Conservation (phyloP, 192 early-diverging fungal genomes). For the Backusella tarrabulga region DNA sequence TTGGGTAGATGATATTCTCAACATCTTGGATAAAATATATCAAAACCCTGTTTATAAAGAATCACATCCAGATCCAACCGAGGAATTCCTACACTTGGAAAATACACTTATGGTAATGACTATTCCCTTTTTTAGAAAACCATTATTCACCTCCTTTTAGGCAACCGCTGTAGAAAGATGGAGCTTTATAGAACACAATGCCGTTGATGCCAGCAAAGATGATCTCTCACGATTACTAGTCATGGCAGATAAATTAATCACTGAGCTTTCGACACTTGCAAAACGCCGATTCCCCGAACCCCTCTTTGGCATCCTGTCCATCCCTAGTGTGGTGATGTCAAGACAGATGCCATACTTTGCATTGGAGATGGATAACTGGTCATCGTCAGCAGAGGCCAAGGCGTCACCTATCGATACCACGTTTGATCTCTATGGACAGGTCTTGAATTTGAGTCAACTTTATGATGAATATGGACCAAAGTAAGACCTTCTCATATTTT, state of each 20-base stretch:
- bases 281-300: constrained; percentile 18
- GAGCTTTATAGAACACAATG: constrained; percentile 20
- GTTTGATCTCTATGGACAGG: constrained; percentile 54
- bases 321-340: constrained; percentile 47
- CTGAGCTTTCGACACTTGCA: constrained; percentile 19
- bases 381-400: constrained; percentile 38
- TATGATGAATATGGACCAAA: constrained; percentile 48
- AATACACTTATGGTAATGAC: constrained; percentile 26
- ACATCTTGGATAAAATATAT: constrained; percentile 29
- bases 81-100: constrained; percentile 18
- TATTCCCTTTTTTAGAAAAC: neutral
- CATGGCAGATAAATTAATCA: constrained; percentile 29
- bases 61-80: constrained; percentile 18
- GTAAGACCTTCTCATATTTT: constrained; percentile 24
- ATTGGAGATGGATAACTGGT: constrained; percentile 54
- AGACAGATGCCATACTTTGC: constrained; percentile 55
- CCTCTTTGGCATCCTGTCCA: constrained; percentile 18
- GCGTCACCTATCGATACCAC: constrained; percentile 43
- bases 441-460: constrained; percentile 40
- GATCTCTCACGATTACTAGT: constrained; percentile 19
- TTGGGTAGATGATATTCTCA: constrained; percentile 29
- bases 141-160: neutral
- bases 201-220: constrained; percentile 15
- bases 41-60: constrained; percentile 27
- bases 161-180: constrained; percentile 35